Evolutionary conservation across 768 basidiomycete genomes (phyloP), one percentile per base, ranked within the genome.

Genomic region (Lepiota brunneoincarnata): DNA sequence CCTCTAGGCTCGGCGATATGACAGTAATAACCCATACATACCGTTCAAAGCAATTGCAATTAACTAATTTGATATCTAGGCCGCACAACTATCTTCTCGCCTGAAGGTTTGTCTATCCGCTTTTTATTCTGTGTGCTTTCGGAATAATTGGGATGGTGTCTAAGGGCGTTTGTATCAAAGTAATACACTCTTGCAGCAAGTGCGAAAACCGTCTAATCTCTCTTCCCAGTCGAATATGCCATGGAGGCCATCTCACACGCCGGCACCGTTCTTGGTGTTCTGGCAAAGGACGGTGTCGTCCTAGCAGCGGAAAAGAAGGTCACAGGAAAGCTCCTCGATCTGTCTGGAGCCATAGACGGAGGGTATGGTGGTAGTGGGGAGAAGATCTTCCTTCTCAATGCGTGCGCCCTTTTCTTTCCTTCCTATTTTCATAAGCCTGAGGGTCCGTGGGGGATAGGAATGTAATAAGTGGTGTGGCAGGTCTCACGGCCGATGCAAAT

Each of bases 181-280:
- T 95, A 46, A 37, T 21, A 24, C 51, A 10, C 35, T 18, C 45
- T 14, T 28, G 37, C 15, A 44, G 18, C 17, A 41, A 39, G 54
- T 34, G 26, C 14, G 15, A 34, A 48, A 26, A 15, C 42, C 21
- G 24, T 39, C 18, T 35, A 40, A 34, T 51, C 59, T 59, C 56
- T 37, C 49, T 43, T 51, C 21, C 21, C 58, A 96, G 96, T 98
- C 76, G 96, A 99, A 76, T 99, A 99, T 82, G 96, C 96, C 40
- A 97, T 98, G 93, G 97, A 98, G 69, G 93, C 94, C 55, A 98
- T 98, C 78, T 97, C 94, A 24, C 90, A 94, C 64, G 93, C 93
- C 17, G 92, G 92, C 50, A 91, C 93, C 38, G 93, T 96, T 41
- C 82, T 96, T n/a, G 93, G 92, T 38, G 87, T 95, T 52, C 79